Conservation (phyloP, 345 rosid genomes). For the Carallia pectinifolia region DNA sequence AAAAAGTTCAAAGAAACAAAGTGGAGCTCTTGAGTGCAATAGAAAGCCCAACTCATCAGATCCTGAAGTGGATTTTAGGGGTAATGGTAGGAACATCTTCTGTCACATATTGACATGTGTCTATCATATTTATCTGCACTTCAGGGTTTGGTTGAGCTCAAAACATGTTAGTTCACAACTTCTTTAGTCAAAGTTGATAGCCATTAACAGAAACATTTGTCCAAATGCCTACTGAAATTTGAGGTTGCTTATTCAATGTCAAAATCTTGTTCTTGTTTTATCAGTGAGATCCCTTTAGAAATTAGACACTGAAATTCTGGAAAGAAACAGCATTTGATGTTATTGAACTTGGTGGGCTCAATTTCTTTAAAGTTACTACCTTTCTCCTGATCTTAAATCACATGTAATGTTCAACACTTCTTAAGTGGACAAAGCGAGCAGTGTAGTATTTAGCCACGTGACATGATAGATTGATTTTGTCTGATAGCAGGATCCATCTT, state of each 20-base stretch:
- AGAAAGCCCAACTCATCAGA: slow-evolving; percentile 29
- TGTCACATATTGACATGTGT: slow-evolving; percentile 13
- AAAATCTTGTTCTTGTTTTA: neutral
- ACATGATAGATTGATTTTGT: neutral
- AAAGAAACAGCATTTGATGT: no score
- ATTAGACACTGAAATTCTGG: no score
- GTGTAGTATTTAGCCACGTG: no score
- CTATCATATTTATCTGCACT: slow-evolving; percentile 14
- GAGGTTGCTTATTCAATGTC: slow-evolving; percentile 2
- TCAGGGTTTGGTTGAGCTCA: slow-evolving; percentile 4
- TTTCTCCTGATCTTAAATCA: no score
- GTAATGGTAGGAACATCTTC: slow-evolving; percentile 32
- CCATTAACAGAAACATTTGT: neutral
- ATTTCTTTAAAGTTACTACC: no score
- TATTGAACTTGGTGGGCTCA: no score
- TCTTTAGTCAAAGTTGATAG: neutral
- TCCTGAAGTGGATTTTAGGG: slow-evolving; percentile 34
- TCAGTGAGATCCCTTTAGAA: neutral
- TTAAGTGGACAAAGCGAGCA: no score
- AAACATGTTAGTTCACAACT: neutral
- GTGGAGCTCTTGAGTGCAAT: slow-evolving; percentile 25
- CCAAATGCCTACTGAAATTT: slow-evolving; percentile 11
- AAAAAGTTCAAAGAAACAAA: slow-evolving; percentile 51
- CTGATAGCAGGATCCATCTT: neutral
- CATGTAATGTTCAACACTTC: no score